These are phyloP conservation scores for Colletotrichum costaricense DNA, from an alignment of 2,329 filamentous ascomycete species.

Conservation along the genomic window DNA sequence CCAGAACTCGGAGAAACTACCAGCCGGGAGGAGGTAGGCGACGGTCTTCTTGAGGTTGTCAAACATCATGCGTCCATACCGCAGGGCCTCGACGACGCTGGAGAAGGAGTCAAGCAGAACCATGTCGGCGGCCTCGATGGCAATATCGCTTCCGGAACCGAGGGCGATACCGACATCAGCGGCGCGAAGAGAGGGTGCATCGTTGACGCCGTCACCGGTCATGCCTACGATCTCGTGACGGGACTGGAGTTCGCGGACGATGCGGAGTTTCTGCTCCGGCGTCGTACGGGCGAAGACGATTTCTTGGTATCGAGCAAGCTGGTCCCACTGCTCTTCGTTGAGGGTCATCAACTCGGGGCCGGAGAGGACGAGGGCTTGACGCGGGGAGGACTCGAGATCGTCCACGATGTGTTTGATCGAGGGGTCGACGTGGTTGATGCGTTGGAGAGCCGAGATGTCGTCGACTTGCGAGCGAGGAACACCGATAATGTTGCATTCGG, in stretches of 20 bases:
- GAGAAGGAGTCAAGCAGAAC: constrained; percentile 82
- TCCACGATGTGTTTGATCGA: constrained; percentile 32
- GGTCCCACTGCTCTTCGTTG: constrained; percentile 76
- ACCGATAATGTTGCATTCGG: constrained; percentile 78
- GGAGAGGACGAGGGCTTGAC: constrained; percentile 69
- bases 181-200: constrained; percentile 82
- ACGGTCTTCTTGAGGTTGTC: constrained; percentile 84
- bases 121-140: constrained; percentile 84
- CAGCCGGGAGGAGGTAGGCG: constrained; percentile 79
- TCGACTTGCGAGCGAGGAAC: constrained; percentile 61
- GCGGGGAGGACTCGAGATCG: constrained; percentile 38
- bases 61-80: constrained; percentile 81
- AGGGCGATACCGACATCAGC: constrained; percentile 88
- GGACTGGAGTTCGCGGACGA: constrained; percentile 79
- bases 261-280: constrained; percentile 82
- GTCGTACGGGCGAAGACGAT: constrained; percentile 83
- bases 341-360: constrained; percentile 74
- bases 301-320: constrained; percentile 73
- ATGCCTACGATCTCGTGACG: constrained; percentile 78
- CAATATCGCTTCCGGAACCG: constrained; percentile 84
- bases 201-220: constrained; percentile 90
- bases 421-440: constrained; percentile 41
- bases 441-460: constrained; percentile 61
- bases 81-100: constrained; percentile 77
- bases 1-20: constrained; percentile 81